Conservation (phyloP, 2,329 filamentous ascomycete genomes). For the Aspergillus costaricaensis region DNA sequence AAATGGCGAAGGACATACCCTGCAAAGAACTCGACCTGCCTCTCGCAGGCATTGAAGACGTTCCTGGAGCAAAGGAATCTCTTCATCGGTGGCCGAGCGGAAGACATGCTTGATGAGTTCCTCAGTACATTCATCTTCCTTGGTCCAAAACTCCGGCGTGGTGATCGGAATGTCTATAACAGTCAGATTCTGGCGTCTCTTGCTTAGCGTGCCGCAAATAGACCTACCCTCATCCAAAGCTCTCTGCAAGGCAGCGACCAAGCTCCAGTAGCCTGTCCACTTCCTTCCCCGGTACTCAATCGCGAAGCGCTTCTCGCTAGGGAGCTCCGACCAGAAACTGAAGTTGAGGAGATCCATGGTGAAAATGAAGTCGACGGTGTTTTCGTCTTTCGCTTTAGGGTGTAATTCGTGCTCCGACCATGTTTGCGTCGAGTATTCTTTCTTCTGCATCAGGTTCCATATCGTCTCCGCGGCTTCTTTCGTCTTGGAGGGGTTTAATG, state of each 20-base stretch:
- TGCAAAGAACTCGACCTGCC: slow-evolving; percentile 75
- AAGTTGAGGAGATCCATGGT: slow-evolving; percentile 97
- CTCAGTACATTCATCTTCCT: slow-evolving; percentile 73
- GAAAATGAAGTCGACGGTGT: slow-evolving; percentile 88
- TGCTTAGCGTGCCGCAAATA: background rate
- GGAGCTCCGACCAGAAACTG: slow-evolving; percentile 84
- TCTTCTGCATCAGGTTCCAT: slow-evolving; percentile 77
- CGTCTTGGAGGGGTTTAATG: slow-evolving; percentile 77
- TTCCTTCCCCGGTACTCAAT: slow-evolving; percentile 76
- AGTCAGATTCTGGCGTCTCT: slow-evolving; percentile 14
- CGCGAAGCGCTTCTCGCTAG: slow-evolving; percentile 72
- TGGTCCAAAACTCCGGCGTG: slow-evolving; percentile 80
- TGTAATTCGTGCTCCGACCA: slow-evolving; percentile 92
- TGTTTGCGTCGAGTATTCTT: slow-evolving; percentile 76
- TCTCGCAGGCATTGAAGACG: slow-evolving; percentile 78
- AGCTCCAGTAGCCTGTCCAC: slow-evolving; percentile 95
- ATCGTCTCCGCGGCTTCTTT: slow-evolving; percentile 81
- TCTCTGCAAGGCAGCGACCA: slow-evolving; percentile 83
- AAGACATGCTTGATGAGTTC: slow-evolving; percentile 76
- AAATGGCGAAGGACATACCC: slow-evolving; percentile 54
- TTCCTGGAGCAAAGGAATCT: slow-evolving; percentile 80
- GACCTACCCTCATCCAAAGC: slow-evolving; percentile 79
- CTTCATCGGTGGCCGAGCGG: slow-evolving; percentile 79
- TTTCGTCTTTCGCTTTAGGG: slow-evolving; percentile 77
- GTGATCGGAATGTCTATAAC: slow-evolving; percentile 78